Conservation (phyloP, 371 early-diverging fungal genomes). For the Homolaphlyctis polyrhiza region DNA sequence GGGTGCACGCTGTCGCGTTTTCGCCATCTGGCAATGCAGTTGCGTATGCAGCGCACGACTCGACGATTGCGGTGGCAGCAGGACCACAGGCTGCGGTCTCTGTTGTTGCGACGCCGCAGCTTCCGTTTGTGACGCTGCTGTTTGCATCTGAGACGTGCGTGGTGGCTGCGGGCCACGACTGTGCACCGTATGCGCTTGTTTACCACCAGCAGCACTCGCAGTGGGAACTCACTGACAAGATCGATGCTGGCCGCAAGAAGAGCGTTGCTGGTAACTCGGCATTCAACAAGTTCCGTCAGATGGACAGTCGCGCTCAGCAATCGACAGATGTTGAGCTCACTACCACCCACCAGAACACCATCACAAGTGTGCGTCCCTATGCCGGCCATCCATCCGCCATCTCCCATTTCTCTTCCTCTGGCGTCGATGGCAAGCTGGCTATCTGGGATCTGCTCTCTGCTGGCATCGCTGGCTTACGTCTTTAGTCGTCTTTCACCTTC, state of each 20-base stretch:
- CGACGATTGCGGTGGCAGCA: slow-evolving; percentile 65
- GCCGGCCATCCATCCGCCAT: slow-evolving; percentile 54
- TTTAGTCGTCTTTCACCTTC: background rate
- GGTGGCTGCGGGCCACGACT: slow-evolving; percentile 90
- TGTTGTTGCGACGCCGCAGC: slow-evolving; percentile 55
- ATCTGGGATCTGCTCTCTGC: slow-evolving; percentile 62
- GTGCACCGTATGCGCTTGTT: slow-evolving; percentile 72
- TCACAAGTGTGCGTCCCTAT: slow-evolving; percentile 71
- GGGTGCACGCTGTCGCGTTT: slow-evolving; percentile 92
- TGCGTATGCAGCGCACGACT: slow-evolving; percentile 89
- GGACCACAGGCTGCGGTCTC: slow-evolving; percentile 52
- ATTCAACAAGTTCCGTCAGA: slow-evolving; percentile 82
- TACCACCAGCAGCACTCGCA: slow-evolving; percentile 29
- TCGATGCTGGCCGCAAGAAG: slow-evolving; percentile 65
- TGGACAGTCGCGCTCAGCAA: slow-evolving; percentile 82
- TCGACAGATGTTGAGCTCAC: slow-evolving; percentile 63
- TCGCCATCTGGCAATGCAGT: slow-evolving; percentile 85
- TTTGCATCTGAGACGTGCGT: slow-evolving; percentile 75
- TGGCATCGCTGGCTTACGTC: slow-evolving; percentile 11
- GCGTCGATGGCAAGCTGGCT: slow-evolving; percentile 88
- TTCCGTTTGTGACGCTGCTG: slow-evolving; percentile 75
- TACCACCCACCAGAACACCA: slow-evolving; percentile 91
- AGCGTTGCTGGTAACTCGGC: slow-evolving; percentile 60
- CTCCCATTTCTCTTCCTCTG: slow-evolving; percentile 71
- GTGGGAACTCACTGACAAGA: slow-evolving; percentile 64